A percentile compares a stretch with the other conserved stretches of the same genome.
Conservation (phyloP, 345 rosid species). For the Brassica nigra region DNA sequence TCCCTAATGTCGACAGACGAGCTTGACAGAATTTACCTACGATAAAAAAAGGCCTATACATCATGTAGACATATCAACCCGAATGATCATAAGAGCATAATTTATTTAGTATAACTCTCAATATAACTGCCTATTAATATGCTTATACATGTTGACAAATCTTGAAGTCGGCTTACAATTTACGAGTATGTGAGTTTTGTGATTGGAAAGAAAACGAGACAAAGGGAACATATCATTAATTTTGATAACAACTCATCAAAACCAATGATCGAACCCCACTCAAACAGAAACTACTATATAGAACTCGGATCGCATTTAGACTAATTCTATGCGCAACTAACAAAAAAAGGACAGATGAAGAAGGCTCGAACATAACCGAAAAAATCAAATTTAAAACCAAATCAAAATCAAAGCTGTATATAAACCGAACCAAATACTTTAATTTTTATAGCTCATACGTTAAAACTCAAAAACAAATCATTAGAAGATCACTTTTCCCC, state of each 20-base stretch:
- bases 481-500: background rate
- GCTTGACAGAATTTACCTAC: background rate
- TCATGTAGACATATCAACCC: background rate
- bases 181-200: background rate
- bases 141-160: background rate
- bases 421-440: background rate
- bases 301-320: no score
- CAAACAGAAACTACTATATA: background rate
- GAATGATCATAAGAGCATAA: background rate
- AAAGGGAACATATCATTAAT: constrained; percentile 2
- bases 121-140: background rate
- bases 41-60: background rate
- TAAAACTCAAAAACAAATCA: background rate
- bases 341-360: background rate
- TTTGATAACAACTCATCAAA: constrained; percentile 12
- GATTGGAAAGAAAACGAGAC: constrained; percentile 1
- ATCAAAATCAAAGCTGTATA: background rate
- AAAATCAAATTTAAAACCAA: background rate
- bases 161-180: constrained; percentile 6
- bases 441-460: background rate
- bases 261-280: constrained; percentile 2
- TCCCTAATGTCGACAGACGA: background rate
- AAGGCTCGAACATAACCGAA: background rate
- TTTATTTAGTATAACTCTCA: background rate
- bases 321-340: background rate